Conservation (phyloP, 2,329 filamentous ascomycete genomes). For the Pezizomycotina sp. region DNA sequence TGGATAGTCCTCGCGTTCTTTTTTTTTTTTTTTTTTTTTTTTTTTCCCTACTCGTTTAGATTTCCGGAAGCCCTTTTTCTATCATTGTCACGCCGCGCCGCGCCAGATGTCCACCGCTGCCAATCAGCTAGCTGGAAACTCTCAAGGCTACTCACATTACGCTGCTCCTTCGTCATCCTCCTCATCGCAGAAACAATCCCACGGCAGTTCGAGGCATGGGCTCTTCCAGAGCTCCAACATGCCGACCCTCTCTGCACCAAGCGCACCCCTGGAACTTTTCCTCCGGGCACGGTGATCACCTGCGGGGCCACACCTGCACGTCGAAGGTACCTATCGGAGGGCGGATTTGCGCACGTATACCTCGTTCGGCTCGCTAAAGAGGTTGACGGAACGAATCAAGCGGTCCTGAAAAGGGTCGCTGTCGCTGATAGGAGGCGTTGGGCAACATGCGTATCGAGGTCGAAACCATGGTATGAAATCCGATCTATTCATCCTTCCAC, state of each 20-base stretch:
- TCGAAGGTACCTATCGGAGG: constrained; percentile 28
- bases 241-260: too few species aligned
- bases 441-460: constrained; percentile 96
- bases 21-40: too few species aligned
- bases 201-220: too few species aligned
- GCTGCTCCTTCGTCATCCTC: constrained; percentile 36
- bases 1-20: too few species aligned
- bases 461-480: constrained; percentile 59
- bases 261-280: too few species aligned
- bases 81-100: too few species aligned
- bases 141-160: too few species aligned
- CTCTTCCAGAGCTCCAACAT: too few species aligned
- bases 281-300: too few species aligned
- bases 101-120: constrained; percentile 31
- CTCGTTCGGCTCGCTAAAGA: constrained; percentile 71
- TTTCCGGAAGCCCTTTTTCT: too few species aligned
- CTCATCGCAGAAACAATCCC: constrained; percentile 30
- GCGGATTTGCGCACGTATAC: constrained; percentile 96
- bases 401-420: constrained; percentile 84
- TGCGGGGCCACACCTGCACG: background rate
- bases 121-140: constrained; percentile 55
- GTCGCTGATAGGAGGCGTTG: constrained; percentile 85
- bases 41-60: too few species aligned
- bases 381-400: constrained; percentile 60
- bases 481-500: constrained; percentile 3